Conservation (phyloP, 1,284 basidiomycete genomes). For the Cerioporus squamosus region DNA sequence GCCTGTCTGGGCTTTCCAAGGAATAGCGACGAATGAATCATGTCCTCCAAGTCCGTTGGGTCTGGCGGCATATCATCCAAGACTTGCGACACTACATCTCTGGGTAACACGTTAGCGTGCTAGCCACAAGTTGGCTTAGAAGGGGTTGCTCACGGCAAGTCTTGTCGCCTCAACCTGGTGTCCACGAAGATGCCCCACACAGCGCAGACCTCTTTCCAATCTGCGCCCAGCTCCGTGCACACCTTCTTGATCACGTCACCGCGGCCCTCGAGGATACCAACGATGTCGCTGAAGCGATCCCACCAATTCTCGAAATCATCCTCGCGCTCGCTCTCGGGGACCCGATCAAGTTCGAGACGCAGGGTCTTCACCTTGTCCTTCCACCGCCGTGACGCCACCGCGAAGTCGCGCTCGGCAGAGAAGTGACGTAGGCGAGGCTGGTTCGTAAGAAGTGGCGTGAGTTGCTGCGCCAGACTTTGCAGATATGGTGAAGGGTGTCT, state of each 20-base stretch:
- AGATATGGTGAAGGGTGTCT: conserved; percentile 75
- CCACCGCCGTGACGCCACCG: conserved; percentile 76
- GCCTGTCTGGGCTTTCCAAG: conserved; percentile 70
- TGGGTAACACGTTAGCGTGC: conserved; percentile 34
- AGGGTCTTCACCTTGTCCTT: conserved; percentile 73
- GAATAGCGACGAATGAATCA: conserved; percentile 76
- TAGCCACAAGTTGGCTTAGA: neutral
- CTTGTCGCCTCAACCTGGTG: conserved; percentile 78
- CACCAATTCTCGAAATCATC: no score
- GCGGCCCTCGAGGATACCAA: no score
- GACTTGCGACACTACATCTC: conserved; percentile 69
- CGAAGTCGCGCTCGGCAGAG: conserved; percentile 78
- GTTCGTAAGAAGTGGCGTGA: conserved; percentile 68
- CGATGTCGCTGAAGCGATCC: no score
- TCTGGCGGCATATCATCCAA: conserved; percentile 79
- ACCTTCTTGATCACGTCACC: conserved; percentile 33
- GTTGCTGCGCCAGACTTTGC: conserved; percentile 59
- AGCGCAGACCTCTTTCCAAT: conserved; percentile 91
- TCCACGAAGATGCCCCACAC: conserved; percentile 92
- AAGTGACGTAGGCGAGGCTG: conserved; percentile 80
- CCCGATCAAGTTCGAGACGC: conserved; percentile 74
- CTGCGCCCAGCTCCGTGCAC: conserved; percentile 77
- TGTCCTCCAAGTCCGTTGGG: conserved; percentile 77
- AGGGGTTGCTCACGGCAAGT: conserved; percentile 72
- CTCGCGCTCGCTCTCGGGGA: conserved; percentile 37